Evolutionary conservation across 106 monocot genomes (phyloP).

Genomic region (Dendrobium officinale): DNA sequence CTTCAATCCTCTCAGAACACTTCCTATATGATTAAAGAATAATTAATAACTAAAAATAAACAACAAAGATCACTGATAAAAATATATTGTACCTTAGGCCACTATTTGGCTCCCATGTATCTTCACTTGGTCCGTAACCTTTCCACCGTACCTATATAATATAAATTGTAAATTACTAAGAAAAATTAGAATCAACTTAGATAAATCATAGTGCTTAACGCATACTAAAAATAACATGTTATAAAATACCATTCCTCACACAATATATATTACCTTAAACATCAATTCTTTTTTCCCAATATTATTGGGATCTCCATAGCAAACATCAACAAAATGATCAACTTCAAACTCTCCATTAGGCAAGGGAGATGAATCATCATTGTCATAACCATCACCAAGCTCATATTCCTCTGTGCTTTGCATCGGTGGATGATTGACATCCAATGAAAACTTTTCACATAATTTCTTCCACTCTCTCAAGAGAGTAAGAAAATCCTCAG

Average conservation of each 20-base stretch:
- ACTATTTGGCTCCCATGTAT: slow-evolving; percentile 55
- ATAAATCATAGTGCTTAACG: neutral
- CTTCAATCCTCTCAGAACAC: slow-evolving; percentile 31
- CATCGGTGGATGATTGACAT: slow-evolving; percentile 1
- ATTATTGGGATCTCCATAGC: slow-evolving; percentile 60
- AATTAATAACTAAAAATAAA: neutral
- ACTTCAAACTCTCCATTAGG: slow-evolving; percentile 62
- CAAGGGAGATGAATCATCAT: slow-evolving; percentile 2
- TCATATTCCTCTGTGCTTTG: slow-evolving; percentile 10
- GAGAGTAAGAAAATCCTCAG: slow-evolving; percentile 65
- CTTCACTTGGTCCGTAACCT: slow-evolving; percentile 47
- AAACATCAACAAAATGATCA: slow-evolving; percentile 50
- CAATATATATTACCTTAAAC: slow-evolving; percentile 54
- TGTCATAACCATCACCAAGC: slow-evolving; percentile 22
- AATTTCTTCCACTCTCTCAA: slow-evolving; percentile 66
- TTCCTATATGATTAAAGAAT: slow-evolving; percentile 20
- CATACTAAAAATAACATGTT: too few relatives aligned
- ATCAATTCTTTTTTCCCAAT: slow-evolving; percentile 38
- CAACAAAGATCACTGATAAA: neutral
- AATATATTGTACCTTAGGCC: slow-evolving; percentile 24
- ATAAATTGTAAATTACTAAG: neutral
- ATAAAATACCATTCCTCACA: neutral
- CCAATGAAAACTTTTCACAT: slow-evolving; percentile 27
- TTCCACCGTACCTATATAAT: slow-evolving; percentile 49
- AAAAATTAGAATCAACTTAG: neutral